Conservation (phyloP, 306 rosid genomes). For the Boehmeria nivea region DNA sequence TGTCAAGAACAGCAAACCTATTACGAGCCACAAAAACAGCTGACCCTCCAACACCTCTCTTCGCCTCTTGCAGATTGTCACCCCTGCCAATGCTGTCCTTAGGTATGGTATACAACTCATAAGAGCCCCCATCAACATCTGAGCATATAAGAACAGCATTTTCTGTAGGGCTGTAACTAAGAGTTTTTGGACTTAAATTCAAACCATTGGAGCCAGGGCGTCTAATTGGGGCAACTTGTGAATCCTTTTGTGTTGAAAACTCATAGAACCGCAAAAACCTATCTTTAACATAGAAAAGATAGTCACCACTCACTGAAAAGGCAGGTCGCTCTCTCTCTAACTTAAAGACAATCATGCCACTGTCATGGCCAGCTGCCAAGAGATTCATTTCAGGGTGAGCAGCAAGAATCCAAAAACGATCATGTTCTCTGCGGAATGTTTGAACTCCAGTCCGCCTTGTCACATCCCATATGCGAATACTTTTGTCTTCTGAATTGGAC, state of each 20-base stretch:
- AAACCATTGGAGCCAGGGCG: conserved; percentile 71
- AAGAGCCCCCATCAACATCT: conserved; percentile 84
- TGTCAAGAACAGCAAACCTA: conserved; percentile 91
- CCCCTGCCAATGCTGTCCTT: conserved; percentile 72
- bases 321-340: conserved; percentile 94
- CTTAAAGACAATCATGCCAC: conserved; percentile 94
- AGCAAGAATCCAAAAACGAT: conserved; percentile 95
- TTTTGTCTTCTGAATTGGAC: conserved; percentile 95
- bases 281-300: conserved; percentile 69
- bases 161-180: conserved; percentile 78
- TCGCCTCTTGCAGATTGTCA: conserved; percentile 72
- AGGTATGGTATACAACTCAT: conserved; percentile 77
- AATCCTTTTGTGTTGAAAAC: conserved; percentile 69
- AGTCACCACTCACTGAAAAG: conserved; percentile 75
- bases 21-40: conserved; percentile 89
- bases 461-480: conserved; percentile 94
- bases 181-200: conserved; percentile 85
- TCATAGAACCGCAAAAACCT: conserved; percentile 80
- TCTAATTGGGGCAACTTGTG: conserved; percentile 78
- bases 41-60: conserved; percentile 88
- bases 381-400: conserved; percentile 97
- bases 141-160: conserved; percentile 87
- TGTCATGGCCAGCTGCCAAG: conserved; percentile 97
- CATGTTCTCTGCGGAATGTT: conserved; percentile 94
- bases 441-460: conserved; percentile 91